Conservation (phyloP, 2,329 filamentous ascomycete genomes). For the Aspergillus sp. region DNA sequence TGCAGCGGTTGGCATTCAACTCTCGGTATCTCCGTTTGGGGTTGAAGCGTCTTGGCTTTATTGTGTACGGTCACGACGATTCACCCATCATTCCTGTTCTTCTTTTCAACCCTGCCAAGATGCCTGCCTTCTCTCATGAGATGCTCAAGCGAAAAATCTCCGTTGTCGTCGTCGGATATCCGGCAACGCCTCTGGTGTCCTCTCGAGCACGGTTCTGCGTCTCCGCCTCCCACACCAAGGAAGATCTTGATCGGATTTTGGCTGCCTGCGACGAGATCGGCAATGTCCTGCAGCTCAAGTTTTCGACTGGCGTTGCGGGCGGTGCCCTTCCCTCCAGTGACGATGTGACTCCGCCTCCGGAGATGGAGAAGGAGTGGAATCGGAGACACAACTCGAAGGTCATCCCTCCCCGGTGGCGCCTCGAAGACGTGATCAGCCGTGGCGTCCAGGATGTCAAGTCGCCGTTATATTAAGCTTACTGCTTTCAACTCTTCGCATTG, state of each 20-base stretch:
- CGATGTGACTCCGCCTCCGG: slow-evolving; percentile 57
- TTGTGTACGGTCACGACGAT: slow-evolving; percentile 96
- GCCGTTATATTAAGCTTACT: slow-evolving; percentile 58
- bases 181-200: slow-evolving; percentile 90
- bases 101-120: slow-evolving; percentile 98
- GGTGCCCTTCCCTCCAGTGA: slow-evolving; percentile 75
- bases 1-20: slow-evolving; percentile 97
- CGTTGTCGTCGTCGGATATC: slow-evolving; percentile 95
- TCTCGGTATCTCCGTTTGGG: slow-evolving; percentile 96
- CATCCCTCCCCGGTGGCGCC: slow-evolving; percentile 71
- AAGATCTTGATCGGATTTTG: slow-evolving; percentile 88
- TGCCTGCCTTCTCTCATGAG: slow-evolving; percentile 96
- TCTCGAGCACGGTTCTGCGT: slow-evolving; percentile 95
- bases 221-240: slow-evolving; percentile 95
- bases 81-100: slow-evolving; percentile 93
- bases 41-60: slow-evolving; percentile 93
- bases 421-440: slow-evolving; percentile 69
- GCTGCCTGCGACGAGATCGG: slow-evolving; percentile 90
- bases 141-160: slow-evolving; percentile 98
- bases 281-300: slow-evolving; percentile 89
- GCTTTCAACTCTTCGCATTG: slow-evolving; percentile 7
- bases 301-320: slow-evolving; percentile 91
- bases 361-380: slow-evolving; percentile 68
- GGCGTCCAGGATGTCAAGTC: slow-evolving; percentile 74
- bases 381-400: slow-evolving; percentile 51